Conservation (phyloP, 1,284 basidiomycete genomes). For the Austroboletus rostrupii region DNA sequence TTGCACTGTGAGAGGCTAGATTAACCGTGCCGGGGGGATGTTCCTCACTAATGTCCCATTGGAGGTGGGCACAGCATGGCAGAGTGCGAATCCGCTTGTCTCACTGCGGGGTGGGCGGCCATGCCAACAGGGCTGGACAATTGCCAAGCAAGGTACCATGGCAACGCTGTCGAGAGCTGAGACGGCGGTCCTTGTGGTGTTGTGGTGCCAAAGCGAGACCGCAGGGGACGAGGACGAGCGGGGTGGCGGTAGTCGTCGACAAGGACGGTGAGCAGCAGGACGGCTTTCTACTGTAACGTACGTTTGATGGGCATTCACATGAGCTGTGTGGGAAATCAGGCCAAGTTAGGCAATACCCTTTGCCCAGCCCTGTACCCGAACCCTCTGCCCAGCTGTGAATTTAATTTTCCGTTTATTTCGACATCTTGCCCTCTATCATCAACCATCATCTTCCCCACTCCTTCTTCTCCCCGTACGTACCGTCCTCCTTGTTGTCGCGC, state of each 20-base stretch:
- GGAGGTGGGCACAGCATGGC: conserved; percentile 1
- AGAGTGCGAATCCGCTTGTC: too few species aligned
- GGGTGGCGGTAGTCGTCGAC: too few species aligned
- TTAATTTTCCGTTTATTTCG: conserved; percentile 48
- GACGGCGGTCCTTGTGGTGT: conserved; percentile 2
- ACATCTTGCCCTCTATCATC: conserved; percentile 39
- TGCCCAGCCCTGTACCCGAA: conserved; percentile 38
- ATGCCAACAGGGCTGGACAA: conserved; percentile 21
- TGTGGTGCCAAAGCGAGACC: not conserved
- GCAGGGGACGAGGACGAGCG: too few species aligned
- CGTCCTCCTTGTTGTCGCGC: conserved; percentile 28
- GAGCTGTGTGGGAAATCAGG: conserved; percentile 23
- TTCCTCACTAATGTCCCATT: not conserved
- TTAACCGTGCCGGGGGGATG: conserved; percentile 10
- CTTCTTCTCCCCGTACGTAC: conserved; percentile 30
- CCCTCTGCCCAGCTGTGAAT: conserved; percentile 49
- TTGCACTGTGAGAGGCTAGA: not conserved
- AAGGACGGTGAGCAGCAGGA: too few species aligned
- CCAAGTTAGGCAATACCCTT: conserved; percentile 28
- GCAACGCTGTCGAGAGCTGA: conserved; percentile 1
- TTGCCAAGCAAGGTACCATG: conserved; percentile 7
- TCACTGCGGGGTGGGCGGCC: conserved; percentile 1
- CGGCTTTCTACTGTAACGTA: conserved; percentile 3
- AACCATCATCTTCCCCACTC: conserved; percentile 42
- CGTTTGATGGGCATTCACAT: conserved; percentile 4